These are phyloP conservation scores for Oenanthe sinensis DNA, from an alignment of 129 eudicot genomes.

Conservation along the genomic window DNA sequence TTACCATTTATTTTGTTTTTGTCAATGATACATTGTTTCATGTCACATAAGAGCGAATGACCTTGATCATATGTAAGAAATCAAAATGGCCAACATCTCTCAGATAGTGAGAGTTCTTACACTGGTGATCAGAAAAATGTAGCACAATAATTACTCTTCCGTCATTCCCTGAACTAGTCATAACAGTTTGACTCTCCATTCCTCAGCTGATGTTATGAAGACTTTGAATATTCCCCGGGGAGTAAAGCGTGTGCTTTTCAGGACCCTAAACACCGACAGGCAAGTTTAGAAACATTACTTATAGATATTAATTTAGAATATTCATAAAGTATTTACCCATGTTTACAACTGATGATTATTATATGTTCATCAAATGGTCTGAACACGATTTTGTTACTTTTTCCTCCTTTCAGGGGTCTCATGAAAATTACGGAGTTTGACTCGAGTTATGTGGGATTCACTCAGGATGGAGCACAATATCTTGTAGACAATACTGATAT, in stretches of 20 bases:
- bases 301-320: too few species aligned
- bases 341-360: too few species aligned
- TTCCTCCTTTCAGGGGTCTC: conserved; percentile 28
- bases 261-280: conserved; percentile 60
- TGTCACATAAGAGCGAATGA: too few species aligned
- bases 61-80: too few species aligned
- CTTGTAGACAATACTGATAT: conserved; percentile 62
- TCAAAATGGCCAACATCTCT: too few species aligned
- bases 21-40: too few species aligned
- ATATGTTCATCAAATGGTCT: not conserved
- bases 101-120: too few species aligned
- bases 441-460: conserved; percentile 51
- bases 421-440: conserved; percentile 43
- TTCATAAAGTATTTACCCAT: too few species aligned
- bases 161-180: not conserved
- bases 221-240: conserved; percentile 48
- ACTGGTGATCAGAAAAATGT: too few species aligned
- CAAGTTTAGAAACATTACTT: too few species aligned
- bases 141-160: too few species aligned
- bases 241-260: conserved; percentile 60
- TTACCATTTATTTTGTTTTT: too few species aligned
- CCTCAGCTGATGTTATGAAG: conserved; percentile 52
- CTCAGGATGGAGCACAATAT: conserved; percentile 54
- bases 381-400: not conserved
- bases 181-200: not conserved